A percentile compares a stretch with the other conserved stretches of the same genome.
phyloP scores from a whole-genome alignment of 306 rosid genomes.

The Inga leiocalycina region DNA sequence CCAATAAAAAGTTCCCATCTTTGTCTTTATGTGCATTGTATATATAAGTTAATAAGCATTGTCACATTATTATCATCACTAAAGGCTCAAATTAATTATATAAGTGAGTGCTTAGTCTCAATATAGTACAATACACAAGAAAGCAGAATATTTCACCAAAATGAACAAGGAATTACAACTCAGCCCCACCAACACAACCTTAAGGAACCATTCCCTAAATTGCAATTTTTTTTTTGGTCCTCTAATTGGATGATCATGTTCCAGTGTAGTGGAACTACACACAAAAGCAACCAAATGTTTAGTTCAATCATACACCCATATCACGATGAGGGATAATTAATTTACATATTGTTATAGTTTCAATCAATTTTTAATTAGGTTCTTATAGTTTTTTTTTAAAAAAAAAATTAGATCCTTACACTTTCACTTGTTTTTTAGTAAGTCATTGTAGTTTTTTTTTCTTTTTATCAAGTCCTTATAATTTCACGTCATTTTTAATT shows the following conservation, averaged over 20 bases:
- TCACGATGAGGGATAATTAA: too few species aligned
- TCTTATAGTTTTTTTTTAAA: too few species aligned
- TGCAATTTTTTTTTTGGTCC: conserved; percentile 25
- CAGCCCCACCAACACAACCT: conserved; percentile 34
- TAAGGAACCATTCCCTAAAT: conserved; percentile 9
- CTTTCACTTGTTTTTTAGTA: too few species aligned
- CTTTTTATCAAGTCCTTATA: too few species aligned
- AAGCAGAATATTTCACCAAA: conserved; percentile 17
- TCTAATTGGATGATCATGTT: background rate
- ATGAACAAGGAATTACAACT: conserved; percentile 43
- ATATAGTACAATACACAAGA: conserved; percentile 13
- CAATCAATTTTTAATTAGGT: too few species aligned
- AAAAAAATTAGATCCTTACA: too few species aligned
- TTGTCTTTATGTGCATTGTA: background rate
- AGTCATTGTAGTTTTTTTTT: too few species aligned
- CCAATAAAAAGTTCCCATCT: conserved; percentile 23
- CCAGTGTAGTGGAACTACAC: conserved; percentile 25
- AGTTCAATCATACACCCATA: background rate
- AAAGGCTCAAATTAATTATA: conserved; percentile 25
- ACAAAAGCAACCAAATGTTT: conserved; percentile 9
- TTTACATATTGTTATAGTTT: too few species aligned
- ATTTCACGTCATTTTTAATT: too few species aligned
- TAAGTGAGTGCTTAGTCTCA: background rate
- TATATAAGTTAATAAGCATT: conserved; percentile 6
- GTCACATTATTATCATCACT: conserved; percentile 27